A percentile compares a stretch with the other conserved stretches of the same genome.
phyloP scores from a whole-genome alignment of 306 rosid species.

The Trifolium repens region DNA sequence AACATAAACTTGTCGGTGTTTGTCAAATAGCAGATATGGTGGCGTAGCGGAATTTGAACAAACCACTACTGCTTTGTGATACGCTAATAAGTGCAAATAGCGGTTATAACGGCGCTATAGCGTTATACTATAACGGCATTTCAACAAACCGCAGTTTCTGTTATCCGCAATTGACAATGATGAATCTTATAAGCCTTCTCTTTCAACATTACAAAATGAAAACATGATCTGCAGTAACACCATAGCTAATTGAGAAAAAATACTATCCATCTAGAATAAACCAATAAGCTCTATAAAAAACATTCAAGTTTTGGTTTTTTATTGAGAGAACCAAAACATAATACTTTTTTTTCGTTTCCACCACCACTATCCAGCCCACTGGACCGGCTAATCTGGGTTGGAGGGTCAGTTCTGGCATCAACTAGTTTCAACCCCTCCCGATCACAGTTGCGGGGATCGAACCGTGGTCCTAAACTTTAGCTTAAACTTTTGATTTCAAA shows the following conservation, averaged over 20 bases:
- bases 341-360: too few species aligned
- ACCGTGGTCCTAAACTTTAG: too few species aligned
- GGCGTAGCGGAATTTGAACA: neutral
- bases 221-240: conserved; percentile 24
- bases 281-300: neutral
- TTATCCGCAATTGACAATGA: neutral
- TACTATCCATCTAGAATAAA: neutral
- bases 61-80: neutral
- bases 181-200: neutral
- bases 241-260: conserved; percentile 11
- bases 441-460: too few species aligned
- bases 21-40: neutral
- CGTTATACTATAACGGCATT: neutral
- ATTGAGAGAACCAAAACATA: conserved; percentile 14
- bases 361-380: too few species aligned
- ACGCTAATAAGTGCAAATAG: neutral
- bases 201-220: neutral
- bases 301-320: conserved; percentile 15
- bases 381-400: too few species aligned
- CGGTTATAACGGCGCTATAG: neutral
- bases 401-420: too few species aligned
- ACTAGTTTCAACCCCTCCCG: too few species aligned
- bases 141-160: neutral
- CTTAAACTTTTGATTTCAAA: too few species aligned
- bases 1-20: conserved; percentile 6